phyloP scores from a whole-genome alignment of 176 grass and related monocot genomes.

The Cenchrus fungigraminus region DNA sequence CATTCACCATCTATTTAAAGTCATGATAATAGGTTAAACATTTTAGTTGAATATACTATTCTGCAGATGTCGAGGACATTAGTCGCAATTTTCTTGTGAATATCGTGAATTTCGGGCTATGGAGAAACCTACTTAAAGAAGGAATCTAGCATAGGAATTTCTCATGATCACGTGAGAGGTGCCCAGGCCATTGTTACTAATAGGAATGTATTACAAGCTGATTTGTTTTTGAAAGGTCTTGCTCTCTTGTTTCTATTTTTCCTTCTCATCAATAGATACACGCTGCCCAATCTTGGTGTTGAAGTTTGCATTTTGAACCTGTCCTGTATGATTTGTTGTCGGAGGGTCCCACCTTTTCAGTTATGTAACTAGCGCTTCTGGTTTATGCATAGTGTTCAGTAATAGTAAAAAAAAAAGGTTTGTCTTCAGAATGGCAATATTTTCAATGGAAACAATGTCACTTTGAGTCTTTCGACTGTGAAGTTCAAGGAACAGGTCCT shows the following conservation, averaged over 20 bases:
- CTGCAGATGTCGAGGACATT: neutral
- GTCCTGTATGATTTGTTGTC: neutral
- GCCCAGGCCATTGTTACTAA: neutral
- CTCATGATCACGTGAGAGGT: neutral
- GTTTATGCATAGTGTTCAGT: neutral
- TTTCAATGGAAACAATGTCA: too few relatives aligned
- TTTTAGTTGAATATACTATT: neutral
- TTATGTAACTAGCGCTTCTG: neutral
- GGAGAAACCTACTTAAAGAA: conserved; percentile 5
- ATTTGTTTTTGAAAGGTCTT: neutral
- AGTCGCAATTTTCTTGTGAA: conserved; percentile 1
- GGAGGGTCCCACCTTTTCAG: neutral
- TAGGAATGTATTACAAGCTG: neutral
- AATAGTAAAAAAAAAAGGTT: neutral
- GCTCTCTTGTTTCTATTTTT: neutral
- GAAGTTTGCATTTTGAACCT: neutral
- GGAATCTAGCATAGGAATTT: neutral
- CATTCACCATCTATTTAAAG: neutral
- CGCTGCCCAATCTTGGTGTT: neutral
- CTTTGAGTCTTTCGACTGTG: too few relatives aligned
- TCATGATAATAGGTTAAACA: neutral
- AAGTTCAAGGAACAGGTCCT: too few relatives aligned
- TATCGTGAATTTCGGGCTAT: neutral
- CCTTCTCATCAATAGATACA: neutral
- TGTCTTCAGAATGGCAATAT: too few relatives aligned